Conservation (phyloP, 495 filamentous ascomycete genomes). For the Penicillium subrubescens region DNA sequence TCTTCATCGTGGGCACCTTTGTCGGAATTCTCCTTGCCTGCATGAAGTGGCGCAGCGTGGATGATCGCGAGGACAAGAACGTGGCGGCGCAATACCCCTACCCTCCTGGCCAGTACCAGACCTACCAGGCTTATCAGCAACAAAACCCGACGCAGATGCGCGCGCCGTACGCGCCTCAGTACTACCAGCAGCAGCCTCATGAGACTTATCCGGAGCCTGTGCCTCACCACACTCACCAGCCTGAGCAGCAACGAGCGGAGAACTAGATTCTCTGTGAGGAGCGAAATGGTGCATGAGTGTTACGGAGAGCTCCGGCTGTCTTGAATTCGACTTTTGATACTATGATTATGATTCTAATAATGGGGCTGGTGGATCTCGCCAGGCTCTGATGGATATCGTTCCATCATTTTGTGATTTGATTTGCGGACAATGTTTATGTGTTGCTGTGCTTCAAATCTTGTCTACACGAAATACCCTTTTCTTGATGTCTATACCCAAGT, state of each 20-base stretch:
- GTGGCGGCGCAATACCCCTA: constrained; percentile 13
- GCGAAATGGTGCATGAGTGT: not conserved
- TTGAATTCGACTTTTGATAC: not conserved
- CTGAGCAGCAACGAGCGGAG: not conserved
- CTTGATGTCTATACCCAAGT: constrained; percentile 10
- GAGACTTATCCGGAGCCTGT: constrained; percentile 1
- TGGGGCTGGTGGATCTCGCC: not conserved
- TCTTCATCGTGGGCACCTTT: constrained; percentile 27
- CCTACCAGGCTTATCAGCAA: constrained; percentile 8
- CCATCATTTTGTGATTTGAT: not conserved
- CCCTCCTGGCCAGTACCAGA: not conserved
- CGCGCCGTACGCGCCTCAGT: constrained; percentile 5
- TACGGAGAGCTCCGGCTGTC: no score
- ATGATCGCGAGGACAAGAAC: constrained; percentile 7
- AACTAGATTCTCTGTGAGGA: not conserved
- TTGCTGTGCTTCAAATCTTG: not conserved
- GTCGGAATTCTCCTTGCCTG: constrained; percentile 26
- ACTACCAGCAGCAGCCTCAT: constrained; percentile 3
- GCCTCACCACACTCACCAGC: not conserved
- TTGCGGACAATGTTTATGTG: not conserved
- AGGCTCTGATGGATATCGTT: not conserved
- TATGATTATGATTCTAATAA: not conserved
- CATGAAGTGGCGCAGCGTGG: constrained; percentile 23
- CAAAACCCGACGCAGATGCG: constrained; percentile 9
- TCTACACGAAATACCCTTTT: constrained; percentile 9